Evolutionary conservation across 352 stramenopile genomes (phyloP).

Genomic region (Plasmopara muralis): DNA sequence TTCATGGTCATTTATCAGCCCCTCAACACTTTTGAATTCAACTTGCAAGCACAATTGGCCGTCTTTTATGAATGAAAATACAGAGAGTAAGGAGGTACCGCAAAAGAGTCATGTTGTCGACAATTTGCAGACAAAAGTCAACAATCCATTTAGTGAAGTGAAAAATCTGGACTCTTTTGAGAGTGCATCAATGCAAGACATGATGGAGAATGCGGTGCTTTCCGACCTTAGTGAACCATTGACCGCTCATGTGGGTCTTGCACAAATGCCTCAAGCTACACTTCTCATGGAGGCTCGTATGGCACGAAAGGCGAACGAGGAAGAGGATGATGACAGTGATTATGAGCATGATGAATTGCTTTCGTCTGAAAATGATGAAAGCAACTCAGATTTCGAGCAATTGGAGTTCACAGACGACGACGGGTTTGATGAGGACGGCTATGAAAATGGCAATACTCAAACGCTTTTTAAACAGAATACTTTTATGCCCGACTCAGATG

Average conservation of each 20-base stretch:
- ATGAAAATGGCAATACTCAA: conserved; percentile 16
- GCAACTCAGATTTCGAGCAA: conserved; percentile 71
- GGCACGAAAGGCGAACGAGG: conserved; percentile 23
- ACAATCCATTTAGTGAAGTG: not conserved
- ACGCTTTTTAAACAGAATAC: conserved; percentile 12
- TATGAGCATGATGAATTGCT: conserved; percentile 80
- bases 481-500: conserved; percentile 24
- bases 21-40: conserved; percentile 43
- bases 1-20: conserved; percentile 73
- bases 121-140: not conserved
- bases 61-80: conserved; percentile 51
- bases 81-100: conserved; percentile 24
- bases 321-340: conserved; percentile 66
- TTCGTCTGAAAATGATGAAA: conserved; percentile 65
- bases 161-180: conserved; percentile 1
- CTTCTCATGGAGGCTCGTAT: conserved; percentile 8
- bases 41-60: conserved; percentile 84
- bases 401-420: conserved; percentile 68
- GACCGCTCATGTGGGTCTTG: conserved; percentile 1
- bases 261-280: conserved; percentile 9
- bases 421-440: conserved; percentile 29
- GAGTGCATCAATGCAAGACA: conserved; percentile 6
- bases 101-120: conserved; percentile 10
- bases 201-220: conserved; percentile 19
- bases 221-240: conserved; percentile 6